Percentiles rank a stretch among this genome's conserved stretches.
phyloP scores from a whole-genome alignment of 805 yeast species.

The Suhomyces emberorum region DNA sequence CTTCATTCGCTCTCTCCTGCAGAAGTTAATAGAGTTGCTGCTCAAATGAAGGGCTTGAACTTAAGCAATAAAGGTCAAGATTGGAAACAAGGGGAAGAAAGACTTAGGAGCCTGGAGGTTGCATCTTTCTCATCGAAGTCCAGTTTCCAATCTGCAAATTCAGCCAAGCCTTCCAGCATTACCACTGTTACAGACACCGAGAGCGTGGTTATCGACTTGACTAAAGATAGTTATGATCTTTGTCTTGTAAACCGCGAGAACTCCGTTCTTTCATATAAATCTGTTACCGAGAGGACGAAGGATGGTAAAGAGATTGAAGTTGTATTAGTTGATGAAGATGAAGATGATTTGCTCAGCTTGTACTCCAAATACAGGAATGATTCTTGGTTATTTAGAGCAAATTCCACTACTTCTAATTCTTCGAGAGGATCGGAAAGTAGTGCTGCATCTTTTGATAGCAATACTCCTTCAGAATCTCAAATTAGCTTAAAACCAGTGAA shows the following conservation, averaged over 20 bases:
- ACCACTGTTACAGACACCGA: conserved; percentile 32
- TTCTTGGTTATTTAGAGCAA: conserved; percentile 24
- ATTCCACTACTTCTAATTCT: conserved; percentile 17
- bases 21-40: conserved; percentile 6
- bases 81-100: not conserved
- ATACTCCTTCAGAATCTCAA: conserved; percentile 18
- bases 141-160: conserved; percentile 31
- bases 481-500: conserved; percentile 8
- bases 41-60: conserved; percentile 9
- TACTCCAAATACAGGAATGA: conserved; percentile 37
- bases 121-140: conserved; percentile 14
- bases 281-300: conserved; percentile 35
- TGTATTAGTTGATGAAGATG: conserved; percentile 37
- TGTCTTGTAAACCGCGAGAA: conserved; percentile 34
- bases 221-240: conserved; percentile 38
- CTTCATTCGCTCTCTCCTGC: not conserved
- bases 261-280: conserved; percentile 35
- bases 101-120: conserved; percentile 1
- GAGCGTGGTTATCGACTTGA: conserved; percentile 41
- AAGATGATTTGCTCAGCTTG: conserved; percentile 36
- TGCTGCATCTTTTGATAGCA: conserved; percentile 19
- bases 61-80: conserved; percentile 1
- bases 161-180: conserved; percentile 23
- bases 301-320: conserved; percentile 42
- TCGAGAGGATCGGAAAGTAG: conserved; percentile 9